These are phyloP conservation scores for Botrytis cinerea DNA, from an alignment of 2,329 filamentous ascomycete species.

Conservation along the genomic window DNA sequence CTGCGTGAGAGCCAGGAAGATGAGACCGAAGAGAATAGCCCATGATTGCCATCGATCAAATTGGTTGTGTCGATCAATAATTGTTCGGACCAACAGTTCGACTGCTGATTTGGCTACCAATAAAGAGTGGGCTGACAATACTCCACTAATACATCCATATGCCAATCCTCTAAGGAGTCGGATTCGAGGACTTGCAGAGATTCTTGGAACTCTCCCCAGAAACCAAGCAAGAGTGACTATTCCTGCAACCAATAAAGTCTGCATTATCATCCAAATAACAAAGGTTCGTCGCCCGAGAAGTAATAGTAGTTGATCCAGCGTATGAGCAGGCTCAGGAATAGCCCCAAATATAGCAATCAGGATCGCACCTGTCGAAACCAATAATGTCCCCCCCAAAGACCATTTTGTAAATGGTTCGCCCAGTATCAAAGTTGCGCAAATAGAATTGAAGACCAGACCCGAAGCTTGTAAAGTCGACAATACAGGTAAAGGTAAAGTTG, in stretches of 20 bases:
- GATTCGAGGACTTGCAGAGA: slow-evolving; percentile 64
- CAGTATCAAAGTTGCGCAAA: slow-evolving; percentile 91
- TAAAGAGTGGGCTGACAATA: slow-evolving; percentile 89
- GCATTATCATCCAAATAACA: slow-evolving; percentile 84
- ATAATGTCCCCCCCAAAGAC: slow-evolving; percentile 85
- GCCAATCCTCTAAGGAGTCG: slow-evolving; percentile 79
- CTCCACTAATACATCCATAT: slow-evolving; percentile 88
- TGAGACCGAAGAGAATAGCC: slow-evolving; percentile 80
- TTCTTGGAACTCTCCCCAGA: slow-evolving; percentile 52
- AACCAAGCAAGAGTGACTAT: slow-evolving; percentile 66
- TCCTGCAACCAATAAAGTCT: slow-evolving; percentile 68
- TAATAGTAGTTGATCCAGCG: slow-evolving; percentile 74
- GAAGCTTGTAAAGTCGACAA: slow-evolving; percentile 94
- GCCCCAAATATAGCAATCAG: slow-evolving; percentile 93
- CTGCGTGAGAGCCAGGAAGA: slow-evolving; percentile 81
- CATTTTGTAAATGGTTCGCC: slow-evolving; percentile 92
- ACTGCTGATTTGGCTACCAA: slow-evolving; percentile 96
- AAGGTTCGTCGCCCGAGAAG: slow-evolving; percentile 76
- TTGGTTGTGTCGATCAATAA: slow-evolving; percentile 84
- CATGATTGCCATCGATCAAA: slow-evolving; percentile 96
- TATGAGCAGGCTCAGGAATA: slow-evolving; percentile 90
- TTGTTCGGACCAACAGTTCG: slow-evolving; percentile 84
- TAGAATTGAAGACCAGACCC: slow-evolving; percentile 96
- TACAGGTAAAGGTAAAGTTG: slow-evolving; percentile 88
- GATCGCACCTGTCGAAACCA: slow-evolving; percentile 86